Evolutionary conservation across 73 alveolate species (phyloP), one percentile per base, ranked within the genome.

Genomic region (Symbiodinium natans): DNA sequence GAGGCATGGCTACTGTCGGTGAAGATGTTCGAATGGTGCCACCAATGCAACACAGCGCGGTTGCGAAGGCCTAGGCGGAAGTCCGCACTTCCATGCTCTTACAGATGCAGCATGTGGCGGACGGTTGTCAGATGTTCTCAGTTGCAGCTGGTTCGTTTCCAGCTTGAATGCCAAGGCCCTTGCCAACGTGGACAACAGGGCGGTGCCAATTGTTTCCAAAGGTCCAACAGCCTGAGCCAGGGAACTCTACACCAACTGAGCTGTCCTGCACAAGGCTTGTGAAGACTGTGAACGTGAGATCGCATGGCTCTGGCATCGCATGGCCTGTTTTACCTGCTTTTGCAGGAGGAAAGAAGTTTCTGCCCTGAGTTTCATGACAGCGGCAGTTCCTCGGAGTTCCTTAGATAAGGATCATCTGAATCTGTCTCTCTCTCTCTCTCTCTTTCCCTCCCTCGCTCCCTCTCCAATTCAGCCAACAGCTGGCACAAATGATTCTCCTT

Each of bases 331-430:
- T 4, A 82, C 36, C 88, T 90, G 97, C 33, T 90, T 90, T 31
- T 82, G 73, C 97, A 90, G 97, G 88, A 90, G 97, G 97, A 90
- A 90, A 85, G 41, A 71, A 88, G 97, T 90, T 90, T 90, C 97
- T 85, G 97, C 97, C 97, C 97, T 90, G 88, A 90, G 87, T 85
- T 90, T 90, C 97, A 90, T 90, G 48, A 19, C 77, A 63, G 77
- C 25, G 77, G 77, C 77, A 63, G 77, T 63, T 10, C 77, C 59
- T 11, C 77, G 77, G 25, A 27, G 71, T 90, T 90, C 97, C 97
- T 88, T 31, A 41, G 77, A 0, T 63, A 27, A 15, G 25, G 39
- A 11, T 25, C 40, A 1, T 25, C 6, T 19, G 59, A 13, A 46
- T 46, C n/a, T n/a, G n/a, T n/a, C n/a, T n/a, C n/a, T n/a, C n/a